Evolutionary conservation across 306 rosid species (phyloP).

Genomic region (Senna siamea): DNA sequence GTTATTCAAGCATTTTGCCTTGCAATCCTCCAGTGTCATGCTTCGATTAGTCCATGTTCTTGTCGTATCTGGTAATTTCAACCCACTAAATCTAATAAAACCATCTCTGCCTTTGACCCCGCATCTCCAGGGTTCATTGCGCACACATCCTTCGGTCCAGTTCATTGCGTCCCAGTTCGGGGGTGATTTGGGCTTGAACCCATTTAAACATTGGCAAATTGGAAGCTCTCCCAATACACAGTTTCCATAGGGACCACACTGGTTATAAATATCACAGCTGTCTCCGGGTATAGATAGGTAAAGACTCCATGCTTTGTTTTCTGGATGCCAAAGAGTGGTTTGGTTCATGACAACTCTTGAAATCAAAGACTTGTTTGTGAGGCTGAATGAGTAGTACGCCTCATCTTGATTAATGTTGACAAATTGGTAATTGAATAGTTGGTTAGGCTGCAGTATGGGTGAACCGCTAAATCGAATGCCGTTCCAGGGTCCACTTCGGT

Average conservation of each 20-base stretch:
- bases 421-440: background rate
- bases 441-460: constrained; percentile 10
- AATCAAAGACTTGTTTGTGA: constrained; percentile 15
- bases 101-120: constrained; percentile 43
- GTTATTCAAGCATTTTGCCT: constrained; percentile 50
- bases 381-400: constrained; percentile 20
- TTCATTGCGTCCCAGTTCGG: constrained; percentile 35
- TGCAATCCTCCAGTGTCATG: constrained; percentile 55
- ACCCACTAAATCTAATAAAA: constrained; percentile 29
- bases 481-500: constrained; percentile 58
- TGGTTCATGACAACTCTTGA: constrained; percentile 44
- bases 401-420: constrained; percentile 43
- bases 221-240: constrained; percentile 39
- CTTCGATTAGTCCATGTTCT: constrained; percentile 47
- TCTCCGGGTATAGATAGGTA: constrained; percentile 38
- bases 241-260: constrained; percentile 49
- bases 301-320: constrained; percentile 35
- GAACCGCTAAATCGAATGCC: constrained; percentile 40
- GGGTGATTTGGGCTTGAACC: constrained; percentile 47
- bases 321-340: constrained; percentile 34
- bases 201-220: constrained; percentile 50
- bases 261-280: constrained; percentile 44
- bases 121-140: constrained; percentile 35
- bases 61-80: constrained; percentile 51
- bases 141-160: constrained; percentile 48